A percentile compares a stretch with the other conserved stretches of the same genome.
Evolutionary conservation across 169 alveolate species (phyloP).

Genomic region (Cryptosporidium canis): DNA sequence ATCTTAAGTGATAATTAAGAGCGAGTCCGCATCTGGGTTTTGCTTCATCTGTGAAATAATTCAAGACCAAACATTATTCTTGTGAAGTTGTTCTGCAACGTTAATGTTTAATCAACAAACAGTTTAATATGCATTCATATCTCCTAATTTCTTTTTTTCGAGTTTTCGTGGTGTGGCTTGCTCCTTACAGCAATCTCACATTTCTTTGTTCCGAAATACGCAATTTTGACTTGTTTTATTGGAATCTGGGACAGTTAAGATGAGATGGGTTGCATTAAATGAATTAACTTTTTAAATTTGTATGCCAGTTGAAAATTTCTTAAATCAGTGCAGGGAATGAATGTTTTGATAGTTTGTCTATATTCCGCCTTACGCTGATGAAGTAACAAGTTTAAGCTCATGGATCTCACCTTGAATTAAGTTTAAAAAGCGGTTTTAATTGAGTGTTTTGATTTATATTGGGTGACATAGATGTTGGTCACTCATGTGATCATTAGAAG

Average conservation of each 20-base stretch:
- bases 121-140: background rate
- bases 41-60: background rate
- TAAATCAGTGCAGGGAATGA: background rate
- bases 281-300: background rate
- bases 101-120: conserved; percentile 20
- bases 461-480: too few relatives aligned
- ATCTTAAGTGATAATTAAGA: background rate
- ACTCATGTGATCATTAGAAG: too few relatives aligned
- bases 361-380: background rate
- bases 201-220: background rate
- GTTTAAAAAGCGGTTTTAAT: background rate
- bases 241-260: background rate
- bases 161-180: background rate
- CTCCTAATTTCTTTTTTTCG: background rate
- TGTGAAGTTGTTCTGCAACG: background rate
- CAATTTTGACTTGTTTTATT: background rate
- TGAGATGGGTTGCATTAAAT: background rate
- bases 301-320: background rate
- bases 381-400: background rate
- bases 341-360: background rate
- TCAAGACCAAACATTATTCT: background rate
- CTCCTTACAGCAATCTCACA: background rate
- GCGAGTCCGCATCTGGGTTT: background rate
- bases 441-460: background rate
- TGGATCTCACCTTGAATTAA: background rate